Evolutionary conservation across 2,329 filamentous ascomycete genomes (phyloP), one percentile per base, ranked within the genome.

Genomic region (Phialophora expanda): DNA sequence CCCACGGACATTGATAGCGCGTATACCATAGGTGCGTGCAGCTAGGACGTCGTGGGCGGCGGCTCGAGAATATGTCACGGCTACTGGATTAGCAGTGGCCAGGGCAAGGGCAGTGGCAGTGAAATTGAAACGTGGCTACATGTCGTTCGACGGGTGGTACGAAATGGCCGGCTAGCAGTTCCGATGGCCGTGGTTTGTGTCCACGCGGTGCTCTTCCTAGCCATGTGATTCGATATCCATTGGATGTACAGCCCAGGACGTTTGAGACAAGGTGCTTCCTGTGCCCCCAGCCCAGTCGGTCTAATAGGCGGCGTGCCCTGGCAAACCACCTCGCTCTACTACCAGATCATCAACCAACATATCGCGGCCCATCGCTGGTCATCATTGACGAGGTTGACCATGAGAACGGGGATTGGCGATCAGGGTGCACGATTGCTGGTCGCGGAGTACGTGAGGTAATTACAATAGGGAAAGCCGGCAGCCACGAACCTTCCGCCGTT

Each of bases 1-100:
- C 76, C 78, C 8, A 76, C 50, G 41, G 74, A 79, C 61, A 62
- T 76, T 20, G 67, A 74, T 53, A 62, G 57, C 9, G 67, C 71
- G 1, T 71, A 69, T 41, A 60, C 55, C 38, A 24, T 69, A 38
- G 64, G 58, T 34, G 61, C 58, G 20, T 70, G 68, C 53, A 65
- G 53, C 56, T 55, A 61, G 56, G 57, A 56, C 28, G 22, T 46
- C 26, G 61, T 22, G 53, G 53, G 53, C 61, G 53, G 53, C 34
- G 51, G 34, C n/a, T 56, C 61, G 53, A 48, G 34, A n/a, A 20
- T 14, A 5, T 8, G 3, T 24, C 20, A 11, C 48, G 38, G 48
- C 48, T 51, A 17, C 48, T 51, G 24, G 48, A 51, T 17, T 14
- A 17, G 48, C 48, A 51, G 3, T 24, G 24, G n/a, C n/a, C n/a